A percentile compares a stretch with the other conserved stretches of the same genome.
These are phyloP conservation scores for Aspergillus sp. DNA, from an alignment of 2,329 filamentous ascomycete species.

Conservation along the genomic window DNA sequence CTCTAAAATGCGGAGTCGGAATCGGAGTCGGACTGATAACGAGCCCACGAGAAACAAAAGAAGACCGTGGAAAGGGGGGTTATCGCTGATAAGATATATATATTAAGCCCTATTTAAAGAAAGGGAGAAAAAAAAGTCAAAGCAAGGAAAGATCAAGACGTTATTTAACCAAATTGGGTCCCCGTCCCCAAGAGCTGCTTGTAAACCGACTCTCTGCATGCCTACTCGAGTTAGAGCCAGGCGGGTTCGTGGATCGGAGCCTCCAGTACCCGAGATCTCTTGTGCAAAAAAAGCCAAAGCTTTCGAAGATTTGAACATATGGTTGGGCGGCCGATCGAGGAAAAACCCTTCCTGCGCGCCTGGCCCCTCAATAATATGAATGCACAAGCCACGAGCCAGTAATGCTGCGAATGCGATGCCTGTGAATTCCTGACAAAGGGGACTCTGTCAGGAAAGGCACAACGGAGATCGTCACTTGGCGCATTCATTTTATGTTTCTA, in stretches of 20 bases:
- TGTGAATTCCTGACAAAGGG: too few relatives aligned
- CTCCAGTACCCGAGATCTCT: slow-evolving; percentile 7
- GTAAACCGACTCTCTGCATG: background rate
- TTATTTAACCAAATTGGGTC: background rate
- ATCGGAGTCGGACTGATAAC: background rate
- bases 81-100: background rate
- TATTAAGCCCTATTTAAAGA: background rate
- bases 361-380: too few relatives aligned
- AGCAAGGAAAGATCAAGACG: background rate
- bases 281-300: slow-evolving; percentile 7
- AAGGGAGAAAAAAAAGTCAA: background rate
- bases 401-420: too few relatives aligned
- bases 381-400: too few relatives aligned
- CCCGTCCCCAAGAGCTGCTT: too few relatives aligned
- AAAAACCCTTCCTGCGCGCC: background rate
- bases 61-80: background rate
- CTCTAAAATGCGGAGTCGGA: background rate
- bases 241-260: slow-evolving; percentile 1
- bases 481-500: too few relatives aligned
- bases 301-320: too few relatives aligned
- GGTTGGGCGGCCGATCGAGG: background rate
- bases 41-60: background rate
- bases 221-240: background rate
- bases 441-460: too few relatives aligned
- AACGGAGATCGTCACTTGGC: too few relatives aligned